These are phyloP conservation scores for Zygoascus biomembranicola DNA, from an alignment of 805 yeast genomes.

Conservation along the genomic window DNA sequence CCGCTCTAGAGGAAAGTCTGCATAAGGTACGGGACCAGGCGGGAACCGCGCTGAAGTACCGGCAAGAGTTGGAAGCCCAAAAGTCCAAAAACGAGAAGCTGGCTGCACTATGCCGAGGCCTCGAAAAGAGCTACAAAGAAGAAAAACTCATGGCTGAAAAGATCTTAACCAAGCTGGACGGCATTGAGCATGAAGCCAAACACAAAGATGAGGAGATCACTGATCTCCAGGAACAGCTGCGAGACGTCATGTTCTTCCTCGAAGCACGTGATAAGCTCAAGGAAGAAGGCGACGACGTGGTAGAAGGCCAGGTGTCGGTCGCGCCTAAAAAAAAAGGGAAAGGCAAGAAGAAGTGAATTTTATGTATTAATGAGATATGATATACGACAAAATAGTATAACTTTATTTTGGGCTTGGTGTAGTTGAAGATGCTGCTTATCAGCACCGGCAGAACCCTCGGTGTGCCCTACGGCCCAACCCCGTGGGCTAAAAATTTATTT, in stretches of 20 bases:
- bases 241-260: conserved; percentile 72
- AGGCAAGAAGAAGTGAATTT: not conserved
- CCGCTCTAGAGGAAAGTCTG: conserved; percentile 9
- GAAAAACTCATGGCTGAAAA: conserved; percentile 40
- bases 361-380: not conserved
- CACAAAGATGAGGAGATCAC: conserved; percentile 20
- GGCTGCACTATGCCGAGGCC: conserved; percentile 21
- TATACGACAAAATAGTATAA: no score
- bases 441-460: no score
- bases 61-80: not conserved
- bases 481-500: not conserved
- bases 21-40: conserved; percentile 1
- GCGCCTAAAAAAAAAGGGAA: conserved; percentile 4
- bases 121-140: conserved; percentile 35
- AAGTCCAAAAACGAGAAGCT: conserved; percentile 15
- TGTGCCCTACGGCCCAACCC: no score
- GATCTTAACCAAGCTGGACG: conserved; percentile 34
- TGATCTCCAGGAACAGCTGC: conserved; percentile 29
- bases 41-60: not conserved
- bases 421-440: no score
- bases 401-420: no score
- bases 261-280: conserved; percentile 67
- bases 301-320: conserved; percentile 44
- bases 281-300: conserved; percentile 62
- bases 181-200: conserved; percentile 23